phyloP scores from a whole-genome alignment of 2,329 filamentous ascomycete species.

The Trichoderma simmonsii region DNA sequence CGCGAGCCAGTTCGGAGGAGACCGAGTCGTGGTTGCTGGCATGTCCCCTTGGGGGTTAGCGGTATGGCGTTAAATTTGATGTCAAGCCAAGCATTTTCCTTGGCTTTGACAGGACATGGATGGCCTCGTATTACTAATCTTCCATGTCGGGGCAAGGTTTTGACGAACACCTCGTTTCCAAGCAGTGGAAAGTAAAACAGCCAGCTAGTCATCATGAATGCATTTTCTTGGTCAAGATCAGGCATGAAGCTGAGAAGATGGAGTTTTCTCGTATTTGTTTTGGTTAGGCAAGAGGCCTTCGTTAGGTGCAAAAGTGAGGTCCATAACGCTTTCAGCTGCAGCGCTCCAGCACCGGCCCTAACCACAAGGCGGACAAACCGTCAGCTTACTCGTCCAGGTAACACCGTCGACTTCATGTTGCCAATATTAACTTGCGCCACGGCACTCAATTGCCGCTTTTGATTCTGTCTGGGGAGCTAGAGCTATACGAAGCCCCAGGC shows the following conservation, averaged over 20 bases:
- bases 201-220: neutral
- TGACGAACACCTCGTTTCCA: neutral
- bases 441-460: neutral
- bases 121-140: neutral
- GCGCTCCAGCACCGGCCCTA: neutral
- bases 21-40: neutral
- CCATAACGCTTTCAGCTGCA: neutral
- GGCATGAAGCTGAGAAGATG: neutral
- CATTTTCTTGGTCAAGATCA: neutral
- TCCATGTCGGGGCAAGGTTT: neutral
- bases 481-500: neutral
- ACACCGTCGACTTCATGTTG: neutral
- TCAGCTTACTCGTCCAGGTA: slow-evolving; percentile 1
- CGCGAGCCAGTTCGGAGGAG: neutral
- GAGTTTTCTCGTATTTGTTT: neutral
- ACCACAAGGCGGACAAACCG: neutral
- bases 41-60: neutral
- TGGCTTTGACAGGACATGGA: neutral
- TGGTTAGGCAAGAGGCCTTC: neutral
- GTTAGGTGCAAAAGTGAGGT: neutral
- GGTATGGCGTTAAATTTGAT: neutral
- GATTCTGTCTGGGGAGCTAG: neutral
- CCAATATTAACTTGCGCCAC: neutral
- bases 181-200: neutral
- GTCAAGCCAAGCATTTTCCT: neutral